Base-by-base conservation (phyloP, 345 rosid genomes). In the Clarkia xantiana region DNA sequence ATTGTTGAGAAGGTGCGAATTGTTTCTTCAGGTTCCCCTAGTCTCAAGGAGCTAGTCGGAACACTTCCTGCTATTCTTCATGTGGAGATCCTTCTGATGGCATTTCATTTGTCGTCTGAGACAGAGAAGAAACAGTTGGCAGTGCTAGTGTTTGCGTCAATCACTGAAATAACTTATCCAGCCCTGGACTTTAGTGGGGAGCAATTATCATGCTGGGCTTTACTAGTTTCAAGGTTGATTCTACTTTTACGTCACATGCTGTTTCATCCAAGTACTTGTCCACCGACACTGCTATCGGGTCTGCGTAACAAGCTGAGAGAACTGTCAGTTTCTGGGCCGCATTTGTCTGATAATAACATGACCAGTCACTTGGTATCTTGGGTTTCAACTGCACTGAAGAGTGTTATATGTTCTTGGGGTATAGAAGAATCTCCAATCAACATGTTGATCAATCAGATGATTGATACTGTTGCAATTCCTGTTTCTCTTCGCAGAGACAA, bases 31-130 rank as follows among this genome's bases (percentile, higher is more conserved):
- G 71, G 66, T 52, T 72, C 72, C 59, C 78, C 71, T 63, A 62
- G 65, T 58, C 65, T 75, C 59, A 75, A 70, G 73, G 94, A 81
- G 53, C 58, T 91, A 61, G 64, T 80, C 64, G 72, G 55, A 40
- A 67, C 70, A 54, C 96, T 91, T 60, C 98, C 98, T 36, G 81
- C 96, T 44, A 72, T 70, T 29, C 82, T 84, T 65, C 93, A 91
- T 68, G 59, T 86, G 66, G 93, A 91, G 80, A 80, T 91, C 71
- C 90, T 91, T 61, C 73, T 86, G 38, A 71, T 82, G 79, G 84
- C 95, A 54, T 91, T 86, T 69, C 94, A 91, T 70, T 70, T 91
- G 65, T 91, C 98, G 36, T 65, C 79, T 45, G 68, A 72, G 45
- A 79, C 47, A 63, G 96, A 91, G 64, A 91, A 76, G 80, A 71